Evolutionary conservation across 805 yeast genomes (phyloP).

Genomic region (Torulaspora quercuum): DNA sequence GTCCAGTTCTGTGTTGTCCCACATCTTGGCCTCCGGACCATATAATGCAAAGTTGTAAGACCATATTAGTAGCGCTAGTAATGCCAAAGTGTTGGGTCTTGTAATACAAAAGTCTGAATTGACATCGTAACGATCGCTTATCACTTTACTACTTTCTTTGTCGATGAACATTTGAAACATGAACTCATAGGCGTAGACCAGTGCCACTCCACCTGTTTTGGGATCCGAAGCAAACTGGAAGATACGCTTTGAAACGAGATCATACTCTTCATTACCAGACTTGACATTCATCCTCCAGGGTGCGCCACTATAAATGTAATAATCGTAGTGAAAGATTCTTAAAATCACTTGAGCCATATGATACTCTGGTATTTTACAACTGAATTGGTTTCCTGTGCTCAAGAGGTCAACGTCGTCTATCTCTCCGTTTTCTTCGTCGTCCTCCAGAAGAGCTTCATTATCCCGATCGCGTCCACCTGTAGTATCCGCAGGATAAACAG

Average conservation of each 20-base stretch:
- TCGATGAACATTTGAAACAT: slow-evolving; percentile 61
- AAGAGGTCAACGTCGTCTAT: slow-evolving; percentile 3
- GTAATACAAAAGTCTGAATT: slow-evolving; percentile 49
- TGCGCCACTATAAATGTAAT: slow-evolving; percentile 75
- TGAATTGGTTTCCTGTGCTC: slow-evolving; percentile 14
- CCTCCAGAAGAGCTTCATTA: too few relatives aligned
- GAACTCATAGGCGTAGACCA: slow-evolving; percentile 58
- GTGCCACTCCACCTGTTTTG: slow-evolving; percentile 51
- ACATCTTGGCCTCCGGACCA: slow-evolving; percentile 45
- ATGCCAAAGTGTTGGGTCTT: slow-evolving; percentile 37
- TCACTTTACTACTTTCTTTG: slow-evolving; percentile 39
- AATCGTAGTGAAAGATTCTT: slow-evolving; percentile 72
- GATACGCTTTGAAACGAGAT: slow-evolving; percentile 48
- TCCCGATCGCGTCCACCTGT: too few relatives aligned
- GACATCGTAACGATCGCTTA: slow-evolving; percentile 45
- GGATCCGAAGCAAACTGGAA: slow-evolving; percentile 27
- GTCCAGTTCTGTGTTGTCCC: slow-evolving; percentile 27
- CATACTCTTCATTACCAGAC: slow-evolving; percentile 50
- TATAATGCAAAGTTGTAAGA: slow-evolving; percentile 46
- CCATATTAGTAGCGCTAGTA: slow-evolving; percentile 43
- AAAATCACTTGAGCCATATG: slow-evolving; percentile 72
- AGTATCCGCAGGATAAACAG: too few relatives aligned
- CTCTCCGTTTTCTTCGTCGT: neutral
- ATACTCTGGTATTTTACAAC: slow-evolving; percentile 64
- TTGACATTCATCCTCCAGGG: slow-evolving; percentile 74